Evolutionary conservation across 257 asterid genomes (phyloP).

Genomic region (Solanum neorickii): DNA sequence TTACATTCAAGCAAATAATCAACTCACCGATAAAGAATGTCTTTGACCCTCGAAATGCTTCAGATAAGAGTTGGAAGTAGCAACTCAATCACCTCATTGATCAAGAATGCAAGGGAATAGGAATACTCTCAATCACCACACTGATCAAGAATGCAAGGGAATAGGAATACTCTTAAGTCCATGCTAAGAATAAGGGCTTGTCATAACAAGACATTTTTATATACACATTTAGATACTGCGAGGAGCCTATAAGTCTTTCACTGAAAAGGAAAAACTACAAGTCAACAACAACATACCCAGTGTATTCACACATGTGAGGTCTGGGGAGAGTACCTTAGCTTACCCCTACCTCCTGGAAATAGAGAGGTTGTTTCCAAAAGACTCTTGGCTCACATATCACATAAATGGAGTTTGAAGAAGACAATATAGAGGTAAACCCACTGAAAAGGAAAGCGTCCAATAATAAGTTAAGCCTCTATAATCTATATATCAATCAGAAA

Average conservation of each 20-base stretch:
- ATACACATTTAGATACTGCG: not conserved
- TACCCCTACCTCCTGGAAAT: not conserved
- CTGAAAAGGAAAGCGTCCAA: not conserved
- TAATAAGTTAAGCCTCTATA: not conserved
- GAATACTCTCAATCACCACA: not conserved
- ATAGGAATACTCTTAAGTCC: not conserved
- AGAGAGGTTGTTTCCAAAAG: not conserved
- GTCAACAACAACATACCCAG: not conserved
- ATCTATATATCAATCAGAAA: not conserved
- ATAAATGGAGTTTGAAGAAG: not conserved
- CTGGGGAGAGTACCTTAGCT: not conserved
- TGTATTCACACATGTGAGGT: not conserved
- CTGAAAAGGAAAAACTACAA: not conserved
- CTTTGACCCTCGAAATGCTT: not conserved
- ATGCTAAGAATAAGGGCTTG: not conserved
- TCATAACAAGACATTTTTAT: not conserved
- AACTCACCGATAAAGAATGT: not conserved
- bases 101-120: not conserved
- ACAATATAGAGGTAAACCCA: not conserved
- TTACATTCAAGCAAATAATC: not conserved
- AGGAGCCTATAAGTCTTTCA: not conserved
- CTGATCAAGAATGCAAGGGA: not conserved
- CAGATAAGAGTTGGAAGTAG: not conserved
- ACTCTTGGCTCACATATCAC: not conserved
- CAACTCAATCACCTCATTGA: not conserved